Evolutionary conservation across 805 yeast species (phyloP), one percentile per base, ranked within the genome.

Genomic region (Lipomyces sp.): DNA sequence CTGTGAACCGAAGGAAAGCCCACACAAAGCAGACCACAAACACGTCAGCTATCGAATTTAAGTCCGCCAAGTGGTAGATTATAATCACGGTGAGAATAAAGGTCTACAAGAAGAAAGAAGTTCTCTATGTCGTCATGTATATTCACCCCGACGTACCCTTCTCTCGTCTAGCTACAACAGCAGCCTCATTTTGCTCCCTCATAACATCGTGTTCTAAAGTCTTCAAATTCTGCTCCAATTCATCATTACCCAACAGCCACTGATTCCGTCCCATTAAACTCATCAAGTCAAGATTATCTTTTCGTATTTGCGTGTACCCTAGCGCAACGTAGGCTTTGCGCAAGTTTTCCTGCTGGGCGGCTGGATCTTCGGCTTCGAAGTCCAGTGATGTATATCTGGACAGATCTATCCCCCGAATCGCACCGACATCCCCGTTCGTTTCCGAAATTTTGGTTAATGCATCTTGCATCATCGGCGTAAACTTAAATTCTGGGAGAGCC

Each of bases 221-320:
- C 50, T 60, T 68, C 33, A 75, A 60, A 39, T 64, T 60, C 48
- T 69, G 69, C 60, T 75, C 78, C 13, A 73, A 57, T 34, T 65
- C 68, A 60, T 75, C 77, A 57, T 75, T 75, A 1, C 72, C 73
- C 6, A 74, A 69, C 24, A 75, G 71, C 78, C 78, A 75, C 53
- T 75, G 76, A 51, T 75, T 76, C 58, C 74, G 69, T 13, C 77
- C 78, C 53, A 63, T 70, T 48, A 71, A 69, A 1, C 66, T 64
- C 34, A 75, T 53, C 32, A 75, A 60, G 30, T 71, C 69, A 34
- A 75, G 66, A 53, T 75, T 74, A 51, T 75, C 78, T 55, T 63
- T 66, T 11, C 77, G 63, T 7, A 69, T 65, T 59, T 66, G 60
- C 0, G 77, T 70, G 63, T 75, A 73, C 13, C 64, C 73, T 33